A percentile compares a stretch with the other conserved stretches of the same genome.
Evolutionary conservation across 1,284 basidiomycete genomes (phyloP).

Genomic region (Inonotus obliquus): DNA sequence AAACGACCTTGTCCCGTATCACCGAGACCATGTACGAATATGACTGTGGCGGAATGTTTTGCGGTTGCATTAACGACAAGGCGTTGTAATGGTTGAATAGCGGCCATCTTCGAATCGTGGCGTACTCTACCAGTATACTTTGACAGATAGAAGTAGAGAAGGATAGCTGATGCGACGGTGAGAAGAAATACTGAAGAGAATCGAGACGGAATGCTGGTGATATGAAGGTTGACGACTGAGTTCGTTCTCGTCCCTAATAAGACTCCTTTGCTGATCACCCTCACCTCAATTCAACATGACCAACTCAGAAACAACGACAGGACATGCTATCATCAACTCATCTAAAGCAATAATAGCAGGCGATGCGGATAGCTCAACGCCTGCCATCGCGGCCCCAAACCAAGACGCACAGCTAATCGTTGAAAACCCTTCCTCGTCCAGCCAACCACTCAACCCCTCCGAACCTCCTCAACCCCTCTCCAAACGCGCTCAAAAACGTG

Average conservation of each 20-base stretch:
- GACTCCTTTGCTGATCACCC: neutral
- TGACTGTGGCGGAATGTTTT: conserved; percentile 81
- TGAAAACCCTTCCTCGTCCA: neutral
- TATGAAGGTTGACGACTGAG: too few relatives aligned
- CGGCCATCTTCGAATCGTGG: conserved; percentile 26
- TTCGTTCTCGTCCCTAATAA: too few relatives aligned
- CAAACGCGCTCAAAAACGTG: conserved; percentile 79
- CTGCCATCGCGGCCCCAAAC: neutral
- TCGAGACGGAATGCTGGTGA: neutral
- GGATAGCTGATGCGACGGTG: neutral
- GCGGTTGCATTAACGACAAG: conserved; percentile 49
- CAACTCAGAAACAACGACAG: neutral
- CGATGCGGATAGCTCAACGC: neutral
- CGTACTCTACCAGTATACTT: neutral
- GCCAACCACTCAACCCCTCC: neutral
- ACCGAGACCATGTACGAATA: conserved; percentile 75
- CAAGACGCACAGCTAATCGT: neutral
- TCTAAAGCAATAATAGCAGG: neutral
- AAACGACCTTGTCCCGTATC: conserved; percentile 1
- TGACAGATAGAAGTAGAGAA: conserved; percentile 3
- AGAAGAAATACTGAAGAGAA: neutral
- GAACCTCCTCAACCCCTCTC: conserved; percentile 41
- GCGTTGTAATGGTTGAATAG: conserved; percentile 38
- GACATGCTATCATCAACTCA: neutral
- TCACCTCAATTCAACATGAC: neutral